phyloP scores from a whole-genome alignment of 768 basidiomycete genomes.

The Boletus edulis region DNA sequence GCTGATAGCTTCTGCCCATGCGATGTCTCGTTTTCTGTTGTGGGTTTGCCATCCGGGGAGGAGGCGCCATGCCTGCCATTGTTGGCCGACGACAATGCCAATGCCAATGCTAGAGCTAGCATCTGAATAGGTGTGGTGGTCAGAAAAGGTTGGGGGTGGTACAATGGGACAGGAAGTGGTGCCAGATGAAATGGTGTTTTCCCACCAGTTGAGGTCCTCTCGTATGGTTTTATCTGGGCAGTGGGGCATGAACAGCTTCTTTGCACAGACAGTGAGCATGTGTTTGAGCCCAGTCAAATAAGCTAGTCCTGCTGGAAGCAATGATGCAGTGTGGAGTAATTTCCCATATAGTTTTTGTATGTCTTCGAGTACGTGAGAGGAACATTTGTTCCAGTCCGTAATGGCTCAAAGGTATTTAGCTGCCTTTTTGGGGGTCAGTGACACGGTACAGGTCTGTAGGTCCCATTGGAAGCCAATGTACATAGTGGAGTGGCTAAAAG shows the following conservation, averaged over 20 bases:
- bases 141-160: too few species aligned
- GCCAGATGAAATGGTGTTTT: too few species aligned
- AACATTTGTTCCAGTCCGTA: too few species aligned
- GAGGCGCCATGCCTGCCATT: constrained; percentile 1
- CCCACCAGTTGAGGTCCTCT: neutral
- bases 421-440: neutral
- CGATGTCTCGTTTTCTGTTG: constrained; percentile 8
- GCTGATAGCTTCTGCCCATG: constrained; percentile 21
- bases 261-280: constrained; percentile 30
- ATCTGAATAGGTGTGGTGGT: too few species aligned
- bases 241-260: constrained; percentile 34
- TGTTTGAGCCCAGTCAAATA: constrained; percentile 43
- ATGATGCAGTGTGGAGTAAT: neutral
- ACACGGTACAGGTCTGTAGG: neutral
- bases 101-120: too few species aligned
- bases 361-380: neutral
- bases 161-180: too few species aligned
- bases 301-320: constrained; percentile 34
- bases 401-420: neutral
- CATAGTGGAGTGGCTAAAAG: neutral
- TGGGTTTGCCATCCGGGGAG: constrained; percentile 9
- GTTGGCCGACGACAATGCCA: neutral
- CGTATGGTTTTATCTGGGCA: neutral
- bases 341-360: neutral
- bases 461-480: neutral